Evolutionary conservation across 2,329 filamentous ascomycete species (phyloP).

Genomic region (Aspergillus ustus): DNA sequence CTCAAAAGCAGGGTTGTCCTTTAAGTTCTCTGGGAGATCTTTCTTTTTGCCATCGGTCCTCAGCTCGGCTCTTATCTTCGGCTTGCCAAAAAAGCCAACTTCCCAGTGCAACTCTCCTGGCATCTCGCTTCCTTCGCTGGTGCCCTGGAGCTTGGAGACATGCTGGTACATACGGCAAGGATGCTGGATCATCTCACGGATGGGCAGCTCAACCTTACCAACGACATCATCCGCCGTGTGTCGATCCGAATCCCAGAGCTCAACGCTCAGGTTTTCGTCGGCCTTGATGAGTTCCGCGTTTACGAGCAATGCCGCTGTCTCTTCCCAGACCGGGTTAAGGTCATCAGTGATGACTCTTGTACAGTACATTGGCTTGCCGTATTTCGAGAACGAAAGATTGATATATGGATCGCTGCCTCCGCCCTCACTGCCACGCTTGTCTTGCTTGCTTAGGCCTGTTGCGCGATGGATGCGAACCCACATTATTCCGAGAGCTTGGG

Average conservation of each 20-base stretch:
- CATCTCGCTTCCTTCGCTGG: constrained; percentile 85
- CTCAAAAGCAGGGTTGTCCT: constrained; percentile 76
- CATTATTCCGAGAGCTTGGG: constrained; percentile 81
- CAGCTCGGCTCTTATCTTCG: constrained; percentile 80
- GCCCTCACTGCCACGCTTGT: constrained; percentile 76
- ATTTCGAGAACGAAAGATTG: constrained; percentile 92
- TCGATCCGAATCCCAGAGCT: constrained; percentile 95
- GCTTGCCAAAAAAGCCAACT: constrained; percentile 92
- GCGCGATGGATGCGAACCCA: constrained; percentile 93
- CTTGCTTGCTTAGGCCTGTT: constrained; percentile 86
- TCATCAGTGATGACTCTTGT: constrained; percentile 95
- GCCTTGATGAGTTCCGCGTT: constrained; percentile 90
- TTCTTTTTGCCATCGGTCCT: constrained; percentile 85
- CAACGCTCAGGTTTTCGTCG: constrained; percentile 88
- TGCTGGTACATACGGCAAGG: constrained; percentile 92
- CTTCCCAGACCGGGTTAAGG: constrained; percentile 89
- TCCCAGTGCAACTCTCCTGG: constrained; percentile 95
- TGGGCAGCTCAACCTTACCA: constrained; percentile 89
- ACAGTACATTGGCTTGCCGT: constrained; percentile 96
- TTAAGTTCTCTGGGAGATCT: constrained; percentile 73
- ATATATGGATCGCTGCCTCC: constrained; percentile 96
- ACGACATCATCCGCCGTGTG: constrained; percentile 93
- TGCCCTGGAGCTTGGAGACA: constrained; percentile 78
- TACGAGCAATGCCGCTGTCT: constrained; percentile 82
- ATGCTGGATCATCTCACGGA: constrained; percentile 94